Evolutionary conservation across 78 protist genomes (phyloP), one percentile per base, ranked within the genome.

Genomic region (Polysphondylium violaceum): DNA sequence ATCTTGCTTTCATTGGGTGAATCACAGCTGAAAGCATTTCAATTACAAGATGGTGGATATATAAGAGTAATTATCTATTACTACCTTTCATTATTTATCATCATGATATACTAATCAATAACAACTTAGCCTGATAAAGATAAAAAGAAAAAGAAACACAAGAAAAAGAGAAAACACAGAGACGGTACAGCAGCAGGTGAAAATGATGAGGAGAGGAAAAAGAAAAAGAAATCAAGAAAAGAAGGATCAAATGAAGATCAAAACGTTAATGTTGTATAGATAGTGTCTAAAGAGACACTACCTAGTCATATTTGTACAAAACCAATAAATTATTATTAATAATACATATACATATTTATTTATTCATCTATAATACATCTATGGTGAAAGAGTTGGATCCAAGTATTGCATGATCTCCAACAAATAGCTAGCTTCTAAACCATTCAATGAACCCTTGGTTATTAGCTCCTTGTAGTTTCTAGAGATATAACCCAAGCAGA

Each of bases 11-110:
- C 77, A 59, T 63, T 83, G 2, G 74, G 40, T 29, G 91, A 83
- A 9, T 21, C 59, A 16, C 91, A 69, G 33, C n/a, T 83, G 7
- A 83, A 44, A 40, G 77, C 91, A 43, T 83, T 83, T 23, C 67
- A 77, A 33, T 64, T 83, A n/a, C 47, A 44, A 31, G 91, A 83
- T 59, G 91, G 91, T 19, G 91, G 91, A 17, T 83, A 83, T 41
- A 59, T 50, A 72, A 72, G 78, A 72, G 29, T 14, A 47, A 14
- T 47, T 47, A 47, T 47, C n/a, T 47, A 47, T 47, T 14, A 14
- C 8, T 47, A 47, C 11, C 8, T 47, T 14, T 47, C 8, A 14
- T 14, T 47, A 14, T 14, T 47, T 47, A 47, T 47, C 53, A 47
- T 47, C 11, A 47, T 8, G 8, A 47, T 47, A 47, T 47, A 14